phyloP scores from a whole-genome alignment of 345 rosid genomes.

The rapeseed (Brassica napus) region DNA sequence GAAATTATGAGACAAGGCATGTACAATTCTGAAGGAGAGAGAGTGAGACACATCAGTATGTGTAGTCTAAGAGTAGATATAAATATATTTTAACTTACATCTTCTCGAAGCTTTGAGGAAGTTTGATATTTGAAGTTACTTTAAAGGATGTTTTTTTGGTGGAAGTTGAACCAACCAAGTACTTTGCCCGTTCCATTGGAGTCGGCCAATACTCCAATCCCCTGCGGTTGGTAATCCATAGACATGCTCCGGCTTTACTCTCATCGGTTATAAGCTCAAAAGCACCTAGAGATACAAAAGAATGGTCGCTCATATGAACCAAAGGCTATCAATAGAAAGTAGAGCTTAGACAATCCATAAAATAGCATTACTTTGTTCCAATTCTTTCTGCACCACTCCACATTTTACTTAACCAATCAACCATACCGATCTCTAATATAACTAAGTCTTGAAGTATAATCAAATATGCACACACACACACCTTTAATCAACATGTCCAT shows the following conservation, averaged over 20 bases:
- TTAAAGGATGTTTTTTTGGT: constrained; percentile 41
- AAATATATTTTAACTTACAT: constrained; percentile 52
- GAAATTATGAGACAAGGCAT: constrained; percentile 79
- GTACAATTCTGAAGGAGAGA: constrained; percentile 69
- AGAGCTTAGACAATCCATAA: background rate
- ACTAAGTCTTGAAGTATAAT: background rate
- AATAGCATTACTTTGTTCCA: background rate
- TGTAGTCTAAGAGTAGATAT: background rate
- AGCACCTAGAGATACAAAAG: constrained; percentile 51
- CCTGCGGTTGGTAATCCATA: constrained; percentile 85
- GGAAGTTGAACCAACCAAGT: constrained; percentile 54
- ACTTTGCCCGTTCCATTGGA: constrained; percentile 68
- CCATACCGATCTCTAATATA: background rate
- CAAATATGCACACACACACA: constrained; percentile 55
- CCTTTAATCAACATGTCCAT: constrained; percentile 83
- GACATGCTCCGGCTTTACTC: constrained; percentile 83
- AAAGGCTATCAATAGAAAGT: background rate
- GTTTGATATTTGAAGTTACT: constrained; percentile 48
- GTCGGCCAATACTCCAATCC: constrained; percentile 96
- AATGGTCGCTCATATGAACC: constrained; percentile 6
- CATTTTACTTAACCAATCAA: background rate
- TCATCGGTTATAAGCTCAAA: constrained; percentile 85
- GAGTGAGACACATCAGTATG: constrained; percentile 23
- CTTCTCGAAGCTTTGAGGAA: constrained; percentile 82
- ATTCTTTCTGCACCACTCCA: background rate